A percentile compares a stretch with the other conserved stretches of the same genome.
Conservation (phyloP, 257 asterid genomes). For the Verbascum thapsus region DNA sequence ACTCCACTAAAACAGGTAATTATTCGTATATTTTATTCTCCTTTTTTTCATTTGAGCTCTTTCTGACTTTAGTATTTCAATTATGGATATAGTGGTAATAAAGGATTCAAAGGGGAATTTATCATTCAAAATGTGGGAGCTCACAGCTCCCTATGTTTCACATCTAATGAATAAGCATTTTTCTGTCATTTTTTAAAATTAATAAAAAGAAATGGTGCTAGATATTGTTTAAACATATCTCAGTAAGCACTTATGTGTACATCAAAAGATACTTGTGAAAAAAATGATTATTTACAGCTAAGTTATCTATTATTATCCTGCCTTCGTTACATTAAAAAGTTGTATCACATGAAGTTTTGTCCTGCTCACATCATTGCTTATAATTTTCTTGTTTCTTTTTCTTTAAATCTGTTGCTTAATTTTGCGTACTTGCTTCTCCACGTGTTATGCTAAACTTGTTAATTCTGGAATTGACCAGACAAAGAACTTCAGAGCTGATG, state of each 20-base stretch:
- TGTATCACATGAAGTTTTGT: background rate
- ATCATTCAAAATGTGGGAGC: background rate
- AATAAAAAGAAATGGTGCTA: background rate
- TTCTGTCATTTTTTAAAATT: background rate
- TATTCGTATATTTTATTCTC: background rate
- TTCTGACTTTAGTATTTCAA: slow-evolving; percentile 6
- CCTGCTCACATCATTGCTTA: background rate
- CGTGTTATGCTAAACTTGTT: slow-evolving; percentile 24
- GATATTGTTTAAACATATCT: background rate
- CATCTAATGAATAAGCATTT: background rate
- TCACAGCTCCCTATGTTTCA: background rate
- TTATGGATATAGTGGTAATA: background rate
- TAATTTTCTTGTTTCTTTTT: slow-evolving; percentile 9
- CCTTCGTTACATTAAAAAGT: background rate
- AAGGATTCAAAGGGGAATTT: slow-evolving; percentile 20
- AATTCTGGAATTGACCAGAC: slow-evolving; percentile 45
- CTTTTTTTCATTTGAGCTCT: slow-evolving; percentile 5
- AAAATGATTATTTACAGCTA: background rate
- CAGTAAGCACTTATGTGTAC: background rate
- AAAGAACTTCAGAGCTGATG: slow-evolving; percentile 73
- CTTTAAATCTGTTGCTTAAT: slow-evolving; percentile 5
- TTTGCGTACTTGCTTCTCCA: background rate
- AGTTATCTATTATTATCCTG: background rate
- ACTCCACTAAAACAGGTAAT: slow-evolving; percentile 89
- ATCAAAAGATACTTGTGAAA: background rate